These are phyloP conservation scores for Nymphaea thermarum DNA, from an alignment of 164 flowering plant genomes.

Conservation along the genomic window DNA sequence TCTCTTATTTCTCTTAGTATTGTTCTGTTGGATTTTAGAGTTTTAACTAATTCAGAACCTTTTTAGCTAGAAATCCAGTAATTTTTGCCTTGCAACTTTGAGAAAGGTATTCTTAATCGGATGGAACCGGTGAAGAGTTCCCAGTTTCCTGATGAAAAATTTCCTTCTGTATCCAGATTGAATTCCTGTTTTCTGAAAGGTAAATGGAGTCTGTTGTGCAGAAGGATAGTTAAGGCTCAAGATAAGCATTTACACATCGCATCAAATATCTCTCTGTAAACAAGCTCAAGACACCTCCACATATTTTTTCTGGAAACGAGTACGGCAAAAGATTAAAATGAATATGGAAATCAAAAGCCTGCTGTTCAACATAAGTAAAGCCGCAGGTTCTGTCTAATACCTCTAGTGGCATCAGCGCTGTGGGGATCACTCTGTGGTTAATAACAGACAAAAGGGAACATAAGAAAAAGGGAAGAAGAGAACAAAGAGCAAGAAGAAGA, in stretches of 20 bases:
- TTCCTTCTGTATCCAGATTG: not conserved
- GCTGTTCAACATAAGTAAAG: not conserved
- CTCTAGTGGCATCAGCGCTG: conserved; percentile 88
- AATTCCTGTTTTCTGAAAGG: not conserved
- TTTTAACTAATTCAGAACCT: too few relatives aligned
- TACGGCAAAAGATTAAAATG: not conserved
- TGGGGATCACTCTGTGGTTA: conserved; percentile 69
- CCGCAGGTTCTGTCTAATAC: conserved; percentile 21
- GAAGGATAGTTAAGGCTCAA: not conserved
- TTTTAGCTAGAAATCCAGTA: too few relatives aligned
- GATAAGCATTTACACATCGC: not conserved
- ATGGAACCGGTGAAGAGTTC: not conserved
- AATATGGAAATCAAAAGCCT: not conserved
- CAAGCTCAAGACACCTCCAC: not conserved
- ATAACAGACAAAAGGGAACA: conserved; percentile 6
- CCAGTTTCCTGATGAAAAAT: not conserved
- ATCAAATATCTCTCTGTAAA: not conserved
- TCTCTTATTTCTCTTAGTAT: too few relatives aligned
- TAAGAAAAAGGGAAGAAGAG: not conserved
- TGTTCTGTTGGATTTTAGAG: too few relatives aligned
- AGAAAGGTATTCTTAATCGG: not conserved
- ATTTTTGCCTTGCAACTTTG: not conserved
- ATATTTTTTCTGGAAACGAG: not conserved
- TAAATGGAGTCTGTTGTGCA: too few relatives aligned
- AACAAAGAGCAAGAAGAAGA: not conserved